Conservation (phyloP, 129 eudicot species). For the Artemisia argyi region DNA sequence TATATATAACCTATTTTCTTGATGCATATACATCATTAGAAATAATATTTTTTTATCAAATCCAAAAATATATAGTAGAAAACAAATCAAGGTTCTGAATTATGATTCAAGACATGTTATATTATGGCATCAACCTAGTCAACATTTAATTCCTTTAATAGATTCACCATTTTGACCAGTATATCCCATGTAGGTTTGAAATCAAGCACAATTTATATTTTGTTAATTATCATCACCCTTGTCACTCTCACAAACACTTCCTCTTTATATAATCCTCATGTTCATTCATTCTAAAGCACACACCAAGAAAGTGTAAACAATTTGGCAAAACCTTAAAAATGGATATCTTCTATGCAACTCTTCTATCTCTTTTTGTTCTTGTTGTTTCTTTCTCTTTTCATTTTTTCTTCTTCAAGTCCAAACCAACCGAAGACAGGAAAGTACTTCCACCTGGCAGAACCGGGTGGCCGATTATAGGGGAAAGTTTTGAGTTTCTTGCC, state of each 20-base stretch:
- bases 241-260: not conserved
- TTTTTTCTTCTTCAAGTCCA: conserved; percentile 51
- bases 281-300: conserved; percentile 10
- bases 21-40: not conserved
- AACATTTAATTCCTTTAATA: not conserved
- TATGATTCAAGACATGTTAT: not conserved
- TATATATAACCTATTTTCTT: not conserved
- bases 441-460: conserved; percentile 69
- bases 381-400: conserved; percentile 42
- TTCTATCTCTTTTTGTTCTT: conserved; percentile 49
- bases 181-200: conserved; percentile 21
- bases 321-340: conserved; percentile 21
- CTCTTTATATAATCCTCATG: not conserved
- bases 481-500: conserved; percentile 73
- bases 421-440: not conserved
- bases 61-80: not conserved
- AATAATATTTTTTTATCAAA: not conserved
- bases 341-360: conserved; percentile 57
- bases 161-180: conserved; percentile 27
- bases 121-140: not conserved
- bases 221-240: conserved; percentile 19
- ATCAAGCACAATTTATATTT: conserved; percentile 22
- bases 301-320: not conserved
- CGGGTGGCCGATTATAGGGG: conserved; percentile 83
- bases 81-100: conserved; percentile 7